Evolutionary conservation across 1,139 yeast species (phyloP).

Genomic region (Spathaspora jeffriesii): DNA sequence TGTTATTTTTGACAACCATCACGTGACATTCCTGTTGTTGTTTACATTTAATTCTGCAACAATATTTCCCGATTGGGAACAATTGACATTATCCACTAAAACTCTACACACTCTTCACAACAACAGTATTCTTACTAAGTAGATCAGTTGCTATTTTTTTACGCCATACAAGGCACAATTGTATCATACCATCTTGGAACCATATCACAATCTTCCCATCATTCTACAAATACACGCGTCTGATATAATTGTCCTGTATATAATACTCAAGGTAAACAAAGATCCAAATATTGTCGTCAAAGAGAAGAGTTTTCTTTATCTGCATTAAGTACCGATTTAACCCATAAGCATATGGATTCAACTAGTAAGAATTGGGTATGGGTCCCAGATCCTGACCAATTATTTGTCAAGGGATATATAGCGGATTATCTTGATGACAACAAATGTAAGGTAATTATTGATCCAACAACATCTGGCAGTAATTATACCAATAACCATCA

Average conservation of each 20-base stretch:
- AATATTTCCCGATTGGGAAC: conserved; percentile 1
- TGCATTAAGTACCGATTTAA: neutral
- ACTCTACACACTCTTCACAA: neutral
- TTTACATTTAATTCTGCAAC: neutral
- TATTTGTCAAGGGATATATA: conserved; percentile 72
- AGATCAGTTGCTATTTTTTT: neutral
- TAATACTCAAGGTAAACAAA: neutral
- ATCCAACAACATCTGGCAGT: conserved; percentile 18
- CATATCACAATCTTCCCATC: neutral
- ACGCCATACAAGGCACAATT: neutral
- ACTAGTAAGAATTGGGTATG: conserved; percentile 17
- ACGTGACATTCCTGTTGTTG: neutral
- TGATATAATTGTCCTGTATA: neutral
- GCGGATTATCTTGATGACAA: conserved; percentile 53
- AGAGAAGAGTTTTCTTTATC: neutral
- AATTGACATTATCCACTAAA: neutral
- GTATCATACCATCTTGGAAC: neutral
- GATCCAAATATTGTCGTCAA: neutral
- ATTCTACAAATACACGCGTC: neutral
- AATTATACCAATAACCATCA: conserved; percentile 16
- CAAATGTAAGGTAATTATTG: conserved; percentile 53
- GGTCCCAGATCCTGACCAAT: conserved; percentile 57
- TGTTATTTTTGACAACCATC: neutral
- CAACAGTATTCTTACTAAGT: neutral
- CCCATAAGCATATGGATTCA: neutral